Percentiles rank a stretch among this genome's conserved stretches.
phyloP scores from a whole-genome alignment of 805 yeast genomes.

The Saccharomycopsis sp. region DNA sequence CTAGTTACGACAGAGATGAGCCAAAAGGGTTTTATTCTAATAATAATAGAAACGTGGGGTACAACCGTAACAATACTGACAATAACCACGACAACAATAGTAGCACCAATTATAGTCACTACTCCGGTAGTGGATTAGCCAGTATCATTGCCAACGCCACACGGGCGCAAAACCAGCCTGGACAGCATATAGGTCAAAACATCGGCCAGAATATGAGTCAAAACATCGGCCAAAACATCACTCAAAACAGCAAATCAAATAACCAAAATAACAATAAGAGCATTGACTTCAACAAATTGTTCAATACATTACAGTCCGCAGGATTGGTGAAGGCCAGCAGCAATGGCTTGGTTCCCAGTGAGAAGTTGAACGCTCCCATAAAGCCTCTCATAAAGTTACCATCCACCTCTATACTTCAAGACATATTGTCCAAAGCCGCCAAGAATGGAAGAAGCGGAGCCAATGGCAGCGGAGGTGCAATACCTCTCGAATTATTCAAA shows the following conservation, averaged over 20 bases:
- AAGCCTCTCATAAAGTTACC: slow-evolving; percentile 18
- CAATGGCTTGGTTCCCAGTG: slow-evolving; percentile 1
- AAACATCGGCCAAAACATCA: background rate
- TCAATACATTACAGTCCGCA: slow-evolving; percentile 30
- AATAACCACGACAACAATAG: background rate
- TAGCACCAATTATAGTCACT: background rate
- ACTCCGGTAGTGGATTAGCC: background rate
- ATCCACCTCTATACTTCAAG: slow-evolving; percentile 16
- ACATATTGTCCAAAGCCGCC: slow-evolving; percentile 13
- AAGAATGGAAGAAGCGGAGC: background rate
- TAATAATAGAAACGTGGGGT: slow-evolving; percentile 16
- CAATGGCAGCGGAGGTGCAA: slow-evolving; percentile 17
- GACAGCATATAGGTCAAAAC: background rate
- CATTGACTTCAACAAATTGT: slow-evolving; percentile 28
- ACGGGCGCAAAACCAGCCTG: background rate
- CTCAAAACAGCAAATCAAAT: background rate
- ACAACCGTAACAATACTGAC: background rate
- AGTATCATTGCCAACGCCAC: background rate
- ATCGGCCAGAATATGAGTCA: background rate
- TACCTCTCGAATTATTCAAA: slow-evolving; percentile 24
- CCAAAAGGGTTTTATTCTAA: slow-evolving; percentile 5
- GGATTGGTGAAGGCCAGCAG: slow-evolving; percentile 31
- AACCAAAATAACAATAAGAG: background rate
- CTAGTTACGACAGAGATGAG: background rate
- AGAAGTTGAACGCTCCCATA: background rate